Percentiles rank a stretch among this genome's conserved stretches.
phyloP scores from a whole-genome alignment of 179 eudicot genomes.

The Heliamphora pulchella region DNA sequence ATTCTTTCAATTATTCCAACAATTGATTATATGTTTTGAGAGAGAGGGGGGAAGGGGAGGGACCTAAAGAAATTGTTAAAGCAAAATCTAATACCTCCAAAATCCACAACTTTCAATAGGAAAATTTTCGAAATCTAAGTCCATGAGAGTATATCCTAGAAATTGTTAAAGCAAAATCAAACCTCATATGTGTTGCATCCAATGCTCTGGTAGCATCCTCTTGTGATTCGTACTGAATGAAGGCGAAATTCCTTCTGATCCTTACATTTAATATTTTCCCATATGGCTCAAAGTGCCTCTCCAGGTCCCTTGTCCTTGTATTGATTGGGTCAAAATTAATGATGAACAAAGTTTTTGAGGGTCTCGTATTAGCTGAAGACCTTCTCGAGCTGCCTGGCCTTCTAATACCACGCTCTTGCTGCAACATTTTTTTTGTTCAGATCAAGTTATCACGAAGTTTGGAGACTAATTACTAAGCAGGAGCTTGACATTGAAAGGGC shows the following conservation, averaged over 20 bases:
- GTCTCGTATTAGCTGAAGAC: conserved; percentile 44
- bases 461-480: neutral
- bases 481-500: neutral
- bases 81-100: neutral
- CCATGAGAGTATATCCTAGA: neutral
- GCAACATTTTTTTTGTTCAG: conserved; percentile 14
- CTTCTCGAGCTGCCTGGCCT: conserved; percentile 39
- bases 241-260: conserved; percentile 70
- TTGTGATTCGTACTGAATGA: conserved; percentile 56
- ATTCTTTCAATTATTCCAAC: neutral
- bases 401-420: conserved; percentile 58
- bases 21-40: neutral
- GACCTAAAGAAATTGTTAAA: neutral
- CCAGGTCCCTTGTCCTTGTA: conserved; percentile 62
- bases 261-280: conserved; percentile 65
- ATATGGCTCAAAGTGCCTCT: conserved; percentile 68
- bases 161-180: neutral
- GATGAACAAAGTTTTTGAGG: conserved; percentile 73
- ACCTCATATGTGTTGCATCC: conserved; percentile 73
- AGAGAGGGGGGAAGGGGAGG: no score
- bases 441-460: neutral
- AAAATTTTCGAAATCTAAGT: neutral
- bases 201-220: conserved; percentile 75
- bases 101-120: neutral
- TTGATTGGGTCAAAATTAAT: conserved; percentile 61